phyloP scores from a whole-genome alignment of 192 early-diverging fungal species.

The Polychytrium aggregatum region DNA sequence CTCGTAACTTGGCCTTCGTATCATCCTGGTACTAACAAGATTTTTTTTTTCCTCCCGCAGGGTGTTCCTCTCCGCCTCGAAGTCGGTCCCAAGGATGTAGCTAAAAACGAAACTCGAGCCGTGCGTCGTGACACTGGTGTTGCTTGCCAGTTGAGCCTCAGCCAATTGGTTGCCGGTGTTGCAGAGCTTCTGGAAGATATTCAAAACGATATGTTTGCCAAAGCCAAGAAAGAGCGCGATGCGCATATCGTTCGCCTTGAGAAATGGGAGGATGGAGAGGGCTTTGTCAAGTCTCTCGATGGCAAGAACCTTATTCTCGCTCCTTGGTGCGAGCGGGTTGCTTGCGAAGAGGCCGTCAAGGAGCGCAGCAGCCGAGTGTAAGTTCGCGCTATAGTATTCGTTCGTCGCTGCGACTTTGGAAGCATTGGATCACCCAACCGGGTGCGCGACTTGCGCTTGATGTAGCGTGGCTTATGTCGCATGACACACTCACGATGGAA shows the following conservation, averaged over 20 bases:
- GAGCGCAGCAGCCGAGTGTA: conserved; percentile 68
- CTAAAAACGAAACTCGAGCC: conserved; percentile 61
- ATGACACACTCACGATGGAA: conserved; percentile 1
- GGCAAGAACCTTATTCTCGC: conserved; percentile 75
- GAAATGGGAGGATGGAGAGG: conserved; percentile 84
- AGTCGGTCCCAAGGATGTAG: conserved; percentile 90
- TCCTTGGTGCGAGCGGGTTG: conserved; percentile 89
- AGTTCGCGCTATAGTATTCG: conserved; percentile 6
- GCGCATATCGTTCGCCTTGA: conserved; percentile 63
- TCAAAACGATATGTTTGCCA: conserved; percentile 81
- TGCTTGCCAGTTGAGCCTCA: conserved; percentile 49
- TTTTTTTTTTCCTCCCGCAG: too few species aligned
- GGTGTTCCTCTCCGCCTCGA: conserved; percentile 96
- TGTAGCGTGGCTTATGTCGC: too few species aligned
- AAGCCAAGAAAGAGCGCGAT: conserved; percentile 70
- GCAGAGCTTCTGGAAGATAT: conserved; percentile 58
- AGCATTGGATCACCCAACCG: not conserved
- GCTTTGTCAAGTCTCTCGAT: conserved; percentile 87
- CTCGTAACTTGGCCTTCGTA: too few species aligned
- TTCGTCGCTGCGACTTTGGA: not conserved
- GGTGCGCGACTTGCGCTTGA: too few species aligned
- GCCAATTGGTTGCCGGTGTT: conserved; percentile 45
- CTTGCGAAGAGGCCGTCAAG: conserved; percentile 96
- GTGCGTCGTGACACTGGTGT: conserved; percentile 75
- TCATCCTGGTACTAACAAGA: too few species aligned